Conservation (phyloP, 805 yeast species). For the Myxozyma neotropica region DNA sequence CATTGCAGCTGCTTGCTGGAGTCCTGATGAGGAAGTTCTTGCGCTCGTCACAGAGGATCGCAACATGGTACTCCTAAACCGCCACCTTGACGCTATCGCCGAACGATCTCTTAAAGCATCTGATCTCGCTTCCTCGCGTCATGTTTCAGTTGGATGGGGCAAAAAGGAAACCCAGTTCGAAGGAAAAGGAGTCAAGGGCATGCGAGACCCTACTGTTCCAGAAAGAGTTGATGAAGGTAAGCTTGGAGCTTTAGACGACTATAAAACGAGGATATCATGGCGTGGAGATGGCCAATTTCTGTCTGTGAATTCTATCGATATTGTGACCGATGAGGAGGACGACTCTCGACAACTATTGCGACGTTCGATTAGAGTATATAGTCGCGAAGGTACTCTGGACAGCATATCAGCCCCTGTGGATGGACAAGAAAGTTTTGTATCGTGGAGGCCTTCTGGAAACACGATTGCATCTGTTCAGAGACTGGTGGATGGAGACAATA, state of each 20-base stretch:
- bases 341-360: conserved; percentile 45
- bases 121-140: conserved; percentile 73
- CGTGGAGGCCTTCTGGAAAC: conserved; percentile 93
- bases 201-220: conserved; percentile 87
- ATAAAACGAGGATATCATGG: conserved; percentile 69
- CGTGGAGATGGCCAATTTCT: conserved; percentile 92
- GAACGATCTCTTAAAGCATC: conserved; percentile 61
- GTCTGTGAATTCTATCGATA: conserved; percentile 65
- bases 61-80: conserved; percentile 62
- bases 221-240: conserved; percentile 69
- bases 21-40: conserved; percentile 86
- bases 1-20: conserved; percentile 75
- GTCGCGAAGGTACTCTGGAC: conserved; percentile 73
- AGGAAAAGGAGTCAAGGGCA: conserved; percentile 85
- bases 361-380: conserved; percentile 81
- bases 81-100: conserved; percentile 75
- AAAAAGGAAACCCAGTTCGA: conserved; percentile 93
- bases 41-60: conserved; percentile 60
- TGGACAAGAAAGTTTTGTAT: conserved; percentile 67
- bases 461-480: conserved; percentile 81
- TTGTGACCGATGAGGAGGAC: conserved; percentile 42
- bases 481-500: conserved; percentile 46
- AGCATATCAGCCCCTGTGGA: conserved; percentile 90
- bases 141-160: conserved; percentile 99
- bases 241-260: conserved; percentile 57